phyloP scores from a whole-genome alignment of 2,329 filamentous ascomycete species.

The Scedosporium aurantiacum region DNA sequence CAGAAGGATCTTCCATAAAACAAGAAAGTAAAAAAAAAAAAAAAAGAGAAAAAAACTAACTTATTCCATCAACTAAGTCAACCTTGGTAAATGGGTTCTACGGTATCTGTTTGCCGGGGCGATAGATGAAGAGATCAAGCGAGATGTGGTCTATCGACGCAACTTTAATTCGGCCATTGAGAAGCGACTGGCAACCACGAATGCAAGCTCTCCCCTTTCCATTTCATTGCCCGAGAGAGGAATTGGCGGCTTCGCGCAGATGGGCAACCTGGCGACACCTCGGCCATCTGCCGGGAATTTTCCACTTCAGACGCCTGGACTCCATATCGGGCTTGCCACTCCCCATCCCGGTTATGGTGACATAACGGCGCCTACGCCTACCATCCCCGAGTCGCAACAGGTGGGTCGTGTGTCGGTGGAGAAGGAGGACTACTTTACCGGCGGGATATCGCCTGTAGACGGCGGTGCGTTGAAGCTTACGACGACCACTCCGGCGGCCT shows the following conservation, averaged over 20 bases:
- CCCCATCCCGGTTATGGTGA: slow-evolving; percentile 43
- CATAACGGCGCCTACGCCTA: slow-evolving; percentile 29
- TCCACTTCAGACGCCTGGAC: slow-evolving; percentile 57
- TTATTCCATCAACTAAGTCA: slow-evolving; percentile 46
- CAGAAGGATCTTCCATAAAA: too few relatives aligned
- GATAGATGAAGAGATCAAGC: slow-evolving; percentile 79
- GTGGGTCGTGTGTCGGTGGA: slow-evolving; percentile 52
- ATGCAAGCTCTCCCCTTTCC: slow-evolving; percentile 44
- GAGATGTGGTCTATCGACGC: slow-evolving; percentile 65
- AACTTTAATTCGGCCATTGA: slow-evolving; percentile 53
- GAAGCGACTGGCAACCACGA: slow-evolving; percentile 43
- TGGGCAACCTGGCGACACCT: slow-evolving; percentile 44
- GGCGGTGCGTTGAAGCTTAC: slow-evolving; percentile 32
- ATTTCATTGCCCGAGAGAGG: slow-evolving; percentile 34
- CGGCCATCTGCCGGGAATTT: slow-evolving; percentile 53
- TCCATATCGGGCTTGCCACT: slow-evolving; percentile 69
- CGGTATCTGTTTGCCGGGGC: slow-evolving; percentile 83
- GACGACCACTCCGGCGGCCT: slow-evolving; percentile 29
- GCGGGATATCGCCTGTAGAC: slow-evolving; percentile 39
- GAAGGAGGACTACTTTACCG: slow-evolving; percentile 68
- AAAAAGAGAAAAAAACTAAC: too few relatives aligned
- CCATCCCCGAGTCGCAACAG: slow-evolving; percentile 42
- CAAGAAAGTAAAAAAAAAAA: too few relatives aligned
- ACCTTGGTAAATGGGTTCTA: slow-evolving; percentile 91
- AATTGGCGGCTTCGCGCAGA: slow-evolving; percentile 25